Evolutionary conservation across 2,329 filamentous ascomycete species (phyloP), one percentile per base, ranked within the genome.

Genomic region (Pseudovirgaria hyperparasitica): DNA sequence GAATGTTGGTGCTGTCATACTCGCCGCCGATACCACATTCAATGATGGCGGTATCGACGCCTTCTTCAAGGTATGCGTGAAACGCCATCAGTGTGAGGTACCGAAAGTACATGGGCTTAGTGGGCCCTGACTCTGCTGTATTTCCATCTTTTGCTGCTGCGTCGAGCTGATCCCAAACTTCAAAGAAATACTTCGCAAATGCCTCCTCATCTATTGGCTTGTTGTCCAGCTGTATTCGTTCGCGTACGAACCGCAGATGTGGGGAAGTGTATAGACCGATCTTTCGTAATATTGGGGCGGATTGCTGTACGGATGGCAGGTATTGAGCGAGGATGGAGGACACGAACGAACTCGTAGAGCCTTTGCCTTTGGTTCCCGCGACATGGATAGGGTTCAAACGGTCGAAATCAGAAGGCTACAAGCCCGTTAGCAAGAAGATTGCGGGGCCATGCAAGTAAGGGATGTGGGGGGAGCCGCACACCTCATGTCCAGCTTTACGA

Each of bases 21-120:
- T 93, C 82, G 25, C 86, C 90, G 10, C 90, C 90, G 36, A 96
- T 92, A 1, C 90, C 90, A 43, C 84, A 92, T 56, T 98, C 90
- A 18, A 96, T 67, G 7, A 96, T 73, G 0, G 84, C 86, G 11
- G 73, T 73, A 36, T 76, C 65, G 0, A 94, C 75, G 1, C 77
- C 76, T 48, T 90, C 78, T 25, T 65, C 54, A 15, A 92, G 46
- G 41, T 92, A 98, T 2, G 76, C 68, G 44, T 92, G 85, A 42
- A 92, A 72, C 2, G 86, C 86, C 59, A 94, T 69, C 19, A 98
- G 64, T 0, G 87, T 94, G 46, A 98, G 53, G 47, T 82, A 94
- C 16, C 87, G 77, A 52, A 96, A 96, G 54, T 92, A 96, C 27
- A 85, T 80, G 0, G 90, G 90, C 50, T 92, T 92, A 2, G 71